Evolutionary conservation across 2,329 filamentous ascomycete genomes (phyloP).

Genomic region (Rutstroemia sydowiana): DNA sequence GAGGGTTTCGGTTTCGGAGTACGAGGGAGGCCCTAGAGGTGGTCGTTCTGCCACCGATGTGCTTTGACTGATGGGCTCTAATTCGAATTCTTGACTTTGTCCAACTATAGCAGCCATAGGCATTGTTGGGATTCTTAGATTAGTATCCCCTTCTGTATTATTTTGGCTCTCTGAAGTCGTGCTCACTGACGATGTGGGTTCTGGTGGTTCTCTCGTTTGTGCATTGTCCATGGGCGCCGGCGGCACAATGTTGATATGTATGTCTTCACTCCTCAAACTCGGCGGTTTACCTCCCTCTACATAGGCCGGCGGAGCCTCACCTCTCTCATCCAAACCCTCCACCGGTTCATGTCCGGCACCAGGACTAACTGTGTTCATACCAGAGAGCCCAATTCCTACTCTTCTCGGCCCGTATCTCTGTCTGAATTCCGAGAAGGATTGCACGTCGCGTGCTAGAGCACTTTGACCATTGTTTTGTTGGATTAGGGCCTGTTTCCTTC

Average conservation of each 20-base stretch:
- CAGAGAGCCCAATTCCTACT: not conserved
- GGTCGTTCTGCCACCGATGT: not conserved
- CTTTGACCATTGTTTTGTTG: conserved; percentile 23
- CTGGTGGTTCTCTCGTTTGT: no score
- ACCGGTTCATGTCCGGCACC: conserved; percentile 1
- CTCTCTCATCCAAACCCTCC: conserved; percentile 54
- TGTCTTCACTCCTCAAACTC: conserved; percentile 15
- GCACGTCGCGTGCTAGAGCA: conserved; percentile 27
- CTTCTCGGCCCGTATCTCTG: conserved; percentile 15
- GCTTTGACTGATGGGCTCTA: conserved; percentile 11
- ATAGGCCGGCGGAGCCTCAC: conserved; percentile 60
- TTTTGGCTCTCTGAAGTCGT: not conserved
- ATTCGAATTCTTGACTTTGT: conserved; percentile 12
- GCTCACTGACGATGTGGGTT: no score
- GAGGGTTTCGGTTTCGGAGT: conserved; percentile 17
- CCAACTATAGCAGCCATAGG: not conserved
- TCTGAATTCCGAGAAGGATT: conserved; percentile 14
- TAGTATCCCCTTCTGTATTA: not conserved
- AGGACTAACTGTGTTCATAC: conserved; percentile 6
- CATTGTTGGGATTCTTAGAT: not conserved
- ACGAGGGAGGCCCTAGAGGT: conserved; percentile 18
- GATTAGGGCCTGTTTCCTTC: conserved; percentile 17
- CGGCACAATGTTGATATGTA: no score
- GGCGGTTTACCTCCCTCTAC: conserved; percentile 26
- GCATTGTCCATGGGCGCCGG: no score